phyloP scores from a whole-genome alignment of 2,329 filamentous ascomycete genomes.

The Phialophora chinensis region DNA sequence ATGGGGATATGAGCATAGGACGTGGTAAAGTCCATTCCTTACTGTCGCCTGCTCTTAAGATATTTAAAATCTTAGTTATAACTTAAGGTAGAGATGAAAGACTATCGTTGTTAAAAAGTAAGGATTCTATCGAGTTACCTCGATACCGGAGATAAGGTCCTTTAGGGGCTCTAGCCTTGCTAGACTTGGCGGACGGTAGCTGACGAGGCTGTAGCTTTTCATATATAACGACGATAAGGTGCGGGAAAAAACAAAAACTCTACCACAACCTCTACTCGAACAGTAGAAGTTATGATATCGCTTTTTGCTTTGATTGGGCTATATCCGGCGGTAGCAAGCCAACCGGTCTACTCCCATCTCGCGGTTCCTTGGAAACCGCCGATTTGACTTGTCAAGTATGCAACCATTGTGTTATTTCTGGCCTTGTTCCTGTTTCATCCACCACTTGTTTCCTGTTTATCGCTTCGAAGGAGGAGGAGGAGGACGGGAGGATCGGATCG shows the following conservation, averaged over 20 bases:
- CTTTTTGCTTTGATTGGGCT: not conserved
- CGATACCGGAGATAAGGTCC: not conserved
- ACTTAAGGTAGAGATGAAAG: too few relatives aligned
- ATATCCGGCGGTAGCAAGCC: not conserved
- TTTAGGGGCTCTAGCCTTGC: not conserved
- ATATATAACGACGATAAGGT: not conserved
- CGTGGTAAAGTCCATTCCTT: not conserved
- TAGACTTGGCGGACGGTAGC: not conserved
- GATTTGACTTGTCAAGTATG: constrained; percentile 2
- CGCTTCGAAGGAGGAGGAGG: not conserved
- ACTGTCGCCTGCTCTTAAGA: too few relatives aligned
- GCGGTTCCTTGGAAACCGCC: not conserved
- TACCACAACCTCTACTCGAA: constrained; percentile 1
- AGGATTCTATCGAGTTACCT: too few relatives aligned
- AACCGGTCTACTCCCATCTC: constrained; percentile 1
- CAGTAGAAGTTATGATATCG: not conserved
- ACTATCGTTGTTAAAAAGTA: too few relatives aligned
- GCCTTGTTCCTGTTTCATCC: not conserved
- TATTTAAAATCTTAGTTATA: too few relatives aligned
- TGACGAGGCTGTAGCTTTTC: not conserved
- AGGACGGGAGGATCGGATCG: not conserved
- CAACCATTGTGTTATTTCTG: not conserved
- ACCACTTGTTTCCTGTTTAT: not conserved
- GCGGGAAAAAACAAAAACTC: not conserved
- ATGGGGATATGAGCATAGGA: not conserved